Base-by-base conservation (phyloP, 805 yeast species). In the Yarrowia divulgata region DNA sequence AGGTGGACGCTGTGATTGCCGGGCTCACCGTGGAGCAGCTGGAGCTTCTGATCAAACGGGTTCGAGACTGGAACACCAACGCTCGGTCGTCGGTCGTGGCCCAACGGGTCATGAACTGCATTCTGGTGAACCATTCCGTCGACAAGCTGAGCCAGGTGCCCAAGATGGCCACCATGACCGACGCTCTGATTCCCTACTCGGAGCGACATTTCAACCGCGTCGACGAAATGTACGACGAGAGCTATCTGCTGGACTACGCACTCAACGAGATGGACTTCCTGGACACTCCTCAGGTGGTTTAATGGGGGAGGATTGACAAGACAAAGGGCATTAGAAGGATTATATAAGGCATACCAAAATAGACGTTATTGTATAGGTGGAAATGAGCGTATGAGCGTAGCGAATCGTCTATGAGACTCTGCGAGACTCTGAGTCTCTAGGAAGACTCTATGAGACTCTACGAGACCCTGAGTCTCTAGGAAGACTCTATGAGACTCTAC, bases 41-140 rank as follows among this genome's bases (percentile, higher is more conserved):
- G 32, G 73, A 84, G 50, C 76, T 81, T 13, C 77, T 95, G 32
- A 84, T 95, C 77, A 85, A 86, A 75, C 88, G 97, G 74, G 83
- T 93, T 23, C 86, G 98, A 74, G 97, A 92, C 76, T 95, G 99
- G 99, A 95, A 95, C 77, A 89, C 96, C 55, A 94, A 92, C 77
- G 90, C 91, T 67, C 87, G 87, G 75, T 88, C 91, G 45, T 91
- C 91, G 75, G 87, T 85, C 66, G 85, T 91, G 69, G 90, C 97
- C 13, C 99, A 94, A 79, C 87, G 87, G 70, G 79, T 93, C 50
- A 82, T 94, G 67, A 83, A 85, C 72, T 88, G 90, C 32, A 79
- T 94, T 42, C 80, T 95, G 70, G 79, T 80, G 50, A 82, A 81
- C 58, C 86, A 86, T 73, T 80, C 84, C 23, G 81, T 89, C 39